Percentiles rank a stretch among this genome's conserved stretches.
Conservation (phyloP, 2,329 filamentous ascomycete genomes). For the Aureobasidium sp. region DNA sequence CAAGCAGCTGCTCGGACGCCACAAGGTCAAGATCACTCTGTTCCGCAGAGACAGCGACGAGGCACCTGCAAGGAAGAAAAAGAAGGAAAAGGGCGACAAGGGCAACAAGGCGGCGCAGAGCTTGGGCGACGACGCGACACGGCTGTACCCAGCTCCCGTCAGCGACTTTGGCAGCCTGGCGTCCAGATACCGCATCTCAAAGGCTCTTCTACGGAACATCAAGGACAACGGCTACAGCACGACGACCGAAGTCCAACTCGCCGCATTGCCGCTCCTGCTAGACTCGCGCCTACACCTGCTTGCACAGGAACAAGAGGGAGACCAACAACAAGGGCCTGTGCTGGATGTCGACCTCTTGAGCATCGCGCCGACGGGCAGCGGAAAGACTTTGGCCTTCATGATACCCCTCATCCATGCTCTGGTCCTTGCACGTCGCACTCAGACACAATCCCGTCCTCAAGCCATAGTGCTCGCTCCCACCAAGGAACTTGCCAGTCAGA, state of each 20-base stretch:
- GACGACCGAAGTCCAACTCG: constrained; percentile 92
- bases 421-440: constrained; percentile 21
- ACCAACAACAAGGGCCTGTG: constrained; percentile 19
- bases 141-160: constrained; percentile 72
- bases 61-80: constrained; percentile 19
- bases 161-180: constrained; percentile 66
- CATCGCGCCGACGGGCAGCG: constrained; percentile 89
- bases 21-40: constrained; percentile 76
- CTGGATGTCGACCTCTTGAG: constrained; percentile 63
- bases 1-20: constrained; percentile 63
- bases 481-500: constrained; percentile 42
- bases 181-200: constrained; percentile 62
- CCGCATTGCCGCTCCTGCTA: constrained; percentile 69
- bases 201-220: constrained; percentile 67
- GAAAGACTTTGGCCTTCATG: constrained; percentile 89
- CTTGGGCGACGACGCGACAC: constrained; percentile 40
- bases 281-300: constrained; percentile 6
- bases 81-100: constrained; percentile 36
- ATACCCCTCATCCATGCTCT: constrained; percentile 78
- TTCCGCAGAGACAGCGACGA: constrained; percentile 40
- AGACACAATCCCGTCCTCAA: constrained; percentile 17
- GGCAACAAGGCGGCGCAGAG: constrained; percentile 27
- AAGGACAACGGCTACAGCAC: constrained; percentile 73
- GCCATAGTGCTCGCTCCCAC: constrained; percentile 42
- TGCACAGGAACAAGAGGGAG: constrained; percentile 33